These are phyloP conservation scores for Pelargonium myrrhifolium DNA, from an alignment of 441 rosid genomes.

Conservation along the genomic window DNA sequence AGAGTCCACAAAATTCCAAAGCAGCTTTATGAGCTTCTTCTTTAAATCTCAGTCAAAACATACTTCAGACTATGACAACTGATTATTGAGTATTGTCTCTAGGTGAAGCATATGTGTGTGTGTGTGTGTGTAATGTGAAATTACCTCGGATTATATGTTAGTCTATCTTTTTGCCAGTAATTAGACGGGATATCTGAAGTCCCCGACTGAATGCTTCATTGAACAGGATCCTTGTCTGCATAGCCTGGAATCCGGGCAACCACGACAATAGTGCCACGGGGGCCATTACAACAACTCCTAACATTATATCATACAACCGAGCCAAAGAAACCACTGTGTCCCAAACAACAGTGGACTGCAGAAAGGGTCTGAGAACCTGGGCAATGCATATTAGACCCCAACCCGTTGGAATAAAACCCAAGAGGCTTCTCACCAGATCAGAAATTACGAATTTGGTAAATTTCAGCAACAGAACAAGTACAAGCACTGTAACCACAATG, in stretches of 20 bases:
- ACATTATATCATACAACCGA: conserved; percentile 17
- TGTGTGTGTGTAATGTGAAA: background rate
- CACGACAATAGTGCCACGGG: conserved; percentile 22
- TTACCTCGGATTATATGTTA: conserved; percentile 6
- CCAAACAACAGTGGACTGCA: conserved; percentile 17
- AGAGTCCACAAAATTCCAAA: too few species aligned
- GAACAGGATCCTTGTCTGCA: conserved; percentile 23
- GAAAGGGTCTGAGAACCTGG: conserved; percentile 15
- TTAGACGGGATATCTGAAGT: conserved; percentile 13
- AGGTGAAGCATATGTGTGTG: too few species aligned
- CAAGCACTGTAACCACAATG: conserved; percentile 6
- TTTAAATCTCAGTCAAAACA: background rate
- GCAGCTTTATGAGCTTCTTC: too few species aligned
- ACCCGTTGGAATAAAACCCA: conserved; percentile 20
- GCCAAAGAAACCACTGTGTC: conserved; percentile 15
- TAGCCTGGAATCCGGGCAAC: conserved; percentile 17
- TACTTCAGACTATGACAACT: too few species aligned
- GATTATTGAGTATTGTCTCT: too few species aligned
- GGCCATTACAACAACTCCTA: conserved; percentile 15
- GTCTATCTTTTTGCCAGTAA: conserved; percentile 14
- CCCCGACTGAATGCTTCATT: conserved; percentile 20
- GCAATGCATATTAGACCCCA: conserved; percentile 22
- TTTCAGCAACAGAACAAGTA: conserved; percentile 1
- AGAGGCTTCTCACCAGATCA: conserved; percentile 4
- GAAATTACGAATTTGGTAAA: background rate